Percentiles rank a stretch among this genome's conserved stretches.
phyloP scores from a whole-genome alignment of 2,329 filamentous ascomycete genomes.

The Aureobasidium namibiae region DNA sequence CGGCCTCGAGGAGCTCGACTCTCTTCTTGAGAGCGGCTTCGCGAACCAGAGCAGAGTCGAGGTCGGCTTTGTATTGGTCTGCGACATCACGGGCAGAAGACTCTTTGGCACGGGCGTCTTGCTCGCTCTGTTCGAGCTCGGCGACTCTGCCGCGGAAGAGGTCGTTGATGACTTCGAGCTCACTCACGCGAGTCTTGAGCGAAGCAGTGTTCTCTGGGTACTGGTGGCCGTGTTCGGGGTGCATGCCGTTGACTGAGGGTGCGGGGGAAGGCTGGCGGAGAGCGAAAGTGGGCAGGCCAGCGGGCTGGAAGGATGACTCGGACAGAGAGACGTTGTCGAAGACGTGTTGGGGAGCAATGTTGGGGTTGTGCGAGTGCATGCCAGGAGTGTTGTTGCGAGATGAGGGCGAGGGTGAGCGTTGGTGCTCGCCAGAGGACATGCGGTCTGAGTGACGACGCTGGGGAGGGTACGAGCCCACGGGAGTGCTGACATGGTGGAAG shows the following conservation, averaged over 20 bases:
- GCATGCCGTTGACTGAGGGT: slow-evolving; percentile 48
- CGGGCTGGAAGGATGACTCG: slow-evolving; percentile 58
- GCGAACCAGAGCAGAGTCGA: slow-evolving; percentile 67
- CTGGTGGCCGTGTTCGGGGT: slow-evolving; percentile 63
- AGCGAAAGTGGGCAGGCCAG: slow-evolving; percentile 34
- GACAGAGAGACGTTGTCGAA: slow-evolving; percentile 65
- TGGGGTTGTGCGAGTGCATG: slow-evolving; percentile 53
- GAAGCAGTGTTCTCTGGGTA: slow-evolving; percentile 78
- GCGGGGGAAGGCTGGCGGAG: slow-evolving; percentile 51
- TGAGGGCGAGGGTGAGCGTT: slow-evolving; percentile 69
- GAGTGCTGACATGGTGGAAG: slow-evolving; percentile 44
- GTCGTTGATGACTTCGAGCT: slow-evolving; percentile 86
- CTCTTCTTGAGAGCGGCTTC: slow-evolving; percentile 77
- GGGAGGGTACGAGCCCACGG: not conserved
- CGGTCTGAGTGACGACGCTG: slow-evolving; percentile 56
- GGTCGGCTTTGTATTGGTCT: slow-evolving; percentile 48
- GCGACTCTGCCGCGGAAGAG: slow-evolving; percentile 59
- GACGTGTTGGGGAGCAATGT: slow-evolving; percentile 65
- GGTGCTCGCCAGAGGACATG: slow-evolving; percentile 61
- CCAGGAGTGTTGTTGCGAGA: slow-evolving; percentile 72
- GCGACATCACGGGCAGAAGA: slow-evolving; percentile 51
- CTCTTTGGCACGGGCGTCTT: slow-evolving; percentile 54
- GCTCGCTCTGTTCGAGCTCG: slow-evolving; percentile 69
- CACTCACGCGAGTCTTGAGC: slow-evolving; percentile 89
- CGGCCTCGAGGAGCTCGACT: slow-evolving; percentile 63